Base-by-base conservation (phyloP, 1,284 basidiomycete genomes). In the Heterobasidion irregulare region DNA sequence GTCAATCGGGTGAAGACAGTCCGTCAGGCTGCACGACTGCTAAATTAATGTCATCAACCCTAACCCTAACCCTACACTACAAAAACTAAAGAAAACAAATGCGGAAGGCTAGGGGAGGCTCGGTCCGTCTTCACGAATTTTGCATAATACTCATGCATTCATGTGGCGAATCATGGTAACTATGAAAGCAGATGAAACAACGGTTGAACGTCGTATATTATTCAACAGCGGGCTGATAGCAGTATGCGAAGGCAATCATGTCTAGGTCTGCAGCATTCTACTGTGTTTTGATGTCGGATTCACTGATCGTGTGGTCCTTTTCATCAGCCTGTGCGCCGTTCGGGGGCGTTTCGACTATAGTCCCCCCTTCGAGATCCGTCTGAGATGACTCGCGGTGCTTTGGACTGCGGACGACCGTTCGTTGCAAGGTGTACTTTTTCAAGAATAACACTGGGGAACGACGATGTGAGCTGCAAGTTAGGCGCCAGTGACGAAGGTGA, bases 1-100 rank as follows among this genome's bases (percentile, higher is more conserved):
- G 38, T 75, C 38, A 12, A 41, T 12, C 3, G 6, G n/a, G n/a
- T 10, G 38, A n/a, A 41, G 10, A n/a, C 26, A 41, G 38, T 12
- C 38, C n/a, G 0, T 8, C 38, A 41, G 12, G 38, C 38, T 41
- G 6, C 26, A 26, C 26, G 26, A 26, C 26, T 26, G 6, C 26
- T 26, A 26, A 26, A 26, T 26, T 26, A 26, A 26, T 41, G 6
- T 69, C 77, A 62, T 59, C 83, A 82, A 26, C 26, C 26, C 26
- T 26, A 26, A 26, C 26, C 26, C 26, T 26, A 26, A 26, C 26
- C 26, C 26, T 5, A 26, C 26, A 26, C 26, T 4, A 5, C 26
- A 26, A 26, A 26, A 5, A 4, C 26, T 5, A 5, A 26, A 26
- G 6, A 5, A 26, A 26, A 26, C 26, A 26, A 5, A 26, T 1